Percentiles rank a stretch among this genome's conserved stretches.
Conservation (phyloP, 1,139 yeast genomes). For the Sugiyamaella pinicola region DNA sequence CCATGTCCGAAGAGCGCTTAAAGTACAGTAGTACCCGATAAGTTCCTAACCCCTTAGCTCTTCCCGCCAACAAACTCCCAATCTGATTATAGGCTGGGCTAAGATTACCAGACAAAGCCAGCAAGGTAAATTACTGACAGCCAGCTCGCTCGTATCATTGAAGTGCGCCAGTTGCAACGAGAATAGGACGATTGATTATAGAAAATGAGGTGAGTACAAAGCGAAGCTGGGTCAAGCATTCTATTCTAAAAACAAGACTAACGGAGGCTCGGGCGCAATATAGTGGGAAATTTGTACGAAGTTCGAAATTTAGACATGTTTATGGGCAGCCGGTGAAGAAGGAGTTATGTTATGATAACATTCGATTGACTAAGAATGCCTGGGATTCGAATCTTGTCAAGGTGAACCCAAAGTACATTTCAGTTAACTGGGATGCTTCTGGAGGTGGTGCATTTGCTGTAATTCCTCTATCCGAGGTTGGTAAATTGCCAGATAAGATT, state of each 20-base stretch:
- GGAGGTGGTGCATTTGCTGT: conserved; percentile 98
- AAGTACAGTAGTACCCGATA: too few species aligned
- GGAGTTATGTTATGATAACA: conserved; percentile 85
- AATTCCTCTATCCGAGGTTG: conserved; percentile 79
- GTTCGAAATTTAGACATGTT: conserved; percentile 94
- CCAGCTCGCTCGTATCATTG: neutral
- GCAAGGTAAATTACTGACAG: neutral
- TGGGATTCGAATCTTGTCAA: conserved; percentile 82
- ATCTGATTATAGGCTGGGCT: too few species aligned
- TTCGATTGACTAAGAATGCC: conserved; percentile 69
- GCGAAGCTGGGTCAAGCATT: too few species aligned
- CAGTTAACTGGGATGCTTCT: conserved; percentile 91
- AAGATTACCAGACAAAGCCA: neutral
- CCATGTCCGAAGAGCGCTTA: too few species aligned
- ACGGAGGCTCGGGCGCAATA: neutral
- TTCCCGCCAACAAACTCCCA: too few species aligned
- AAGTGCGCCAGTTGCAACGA: too few species aligned
- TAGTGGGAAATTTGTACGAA: conserved; percentile 92
- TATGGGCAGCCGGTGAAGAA: conserved; percentile 89
- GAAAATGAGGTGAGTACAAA: conserved; percentile 2
- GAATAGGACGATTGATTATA: too few species aligned
- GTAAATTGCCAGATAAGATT: conserved; percentile 93
- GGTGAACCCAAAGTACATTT: conserved; percentile 78
- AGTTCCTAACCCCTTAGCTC: too few species aligned
- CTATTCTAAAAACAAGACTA: neutral